phyloP scores from a whole-genome alignment of 768 basidiomycete genomes.

The Mycena indigotica region DNA sequence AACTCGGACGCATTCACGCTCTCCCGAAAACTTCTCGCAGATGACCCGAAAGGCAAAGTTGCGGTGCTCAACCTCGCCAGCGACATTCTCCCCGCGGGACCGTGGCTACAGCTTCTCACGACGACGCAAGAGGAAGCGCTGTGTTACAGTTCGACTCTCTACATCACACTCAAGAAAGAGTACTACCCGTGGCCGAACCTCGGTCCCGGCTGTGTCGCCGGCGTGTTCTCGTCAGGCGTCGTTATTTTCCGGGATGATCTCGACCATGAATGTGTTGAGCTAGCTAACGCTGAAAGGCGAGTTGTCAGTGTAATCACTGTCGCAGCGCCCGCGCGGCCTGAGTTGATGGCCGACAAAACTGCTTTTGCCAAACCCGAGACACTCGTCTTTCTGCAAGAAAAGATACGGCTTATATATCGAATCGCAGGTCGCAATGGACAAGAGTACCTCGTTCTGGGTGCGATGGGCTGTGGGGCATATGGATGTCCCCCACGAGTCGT shows the following conservation, averaged over 20 bases:
- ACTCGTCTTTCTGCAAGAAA: constrained; percentile 40
- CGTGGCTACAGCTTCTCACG: constrained; percentile 1
- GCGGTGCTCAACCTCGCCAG: constrained; percentile 45
- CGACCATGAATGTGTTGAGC: constrained; percentile 42
- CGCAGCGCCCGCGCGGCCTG: constrained; percentile 40
- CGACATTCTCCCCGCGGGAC: constrained; percentile 29
- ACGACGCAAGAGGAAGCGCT: constrained; percentile 42
- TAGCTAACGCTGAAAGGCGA: constrained; percentile 32
- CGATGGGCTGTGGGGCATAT: constrained; percentile 50
- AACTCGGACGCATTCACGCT: constrained; percentile 42
- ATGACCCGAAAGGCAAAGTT: constrained; percentile 30
- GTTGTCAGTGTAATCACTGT: constrained; percentile 49
- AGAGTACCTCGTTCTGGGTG: constrained; percentile 42
- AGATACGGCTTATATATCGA: constrained; percentile 45
- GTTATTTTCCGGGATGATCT: constrained; percentile 52
- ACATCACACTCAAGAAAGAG: constrained; percentile 38
- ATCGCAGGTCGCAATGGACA: constrained; percentile 44
- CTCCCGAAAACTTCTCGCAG: constrained; percentile 34
- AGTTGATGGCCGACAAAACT: constrained; percentile 30
- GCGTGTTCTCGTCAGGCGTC: constrained; percentile 46
- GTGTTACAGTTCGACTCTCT: constrained; percentile 51
- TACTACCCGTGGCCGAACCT: constrained; percentile 53
- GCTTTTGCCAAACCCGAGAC: constrained; percentile 28
- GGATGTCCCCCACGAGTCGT: constrained; percentile 43
- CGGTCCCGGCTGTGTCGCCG: constrained; percentile 43